These are phyloP conservation scores for Telfairia occidentalis DNA, from an alignment of 331 rosid species.

Conservation along the genomic window DNA sequence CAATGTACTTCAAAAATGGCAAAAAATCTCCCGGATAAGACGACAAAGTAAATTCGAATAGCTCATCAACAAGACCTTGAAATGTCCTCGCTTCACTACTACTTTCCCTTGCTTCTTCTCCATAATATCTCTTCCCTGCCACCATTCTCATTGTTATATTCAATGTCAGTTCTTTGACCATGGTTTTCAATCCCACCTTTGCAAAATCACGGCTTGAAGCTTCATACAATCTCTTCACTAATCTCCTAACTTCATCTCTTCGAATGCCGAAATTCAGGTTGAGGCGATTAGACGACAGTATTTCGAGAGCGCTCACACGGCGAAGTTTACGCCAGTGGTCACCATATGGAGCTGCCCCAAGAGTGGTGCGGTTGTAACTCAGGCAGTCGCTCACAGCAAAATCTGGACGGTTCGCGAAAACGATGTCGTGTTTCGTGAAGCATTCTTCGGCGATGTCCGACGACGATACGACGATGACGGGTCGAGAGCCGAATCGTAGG, in stretches of 20 bases:
- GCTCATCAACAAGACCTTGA: not conserved
- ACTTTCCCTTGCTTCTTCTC: not conserved
- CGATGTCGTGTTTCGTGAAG: constrained; percentile 19
- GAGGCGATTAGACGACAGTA: constrained; percentile 18
- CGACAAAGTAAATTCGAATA: not conserved
- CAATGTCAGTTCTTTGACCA: constrained; percentile 11
- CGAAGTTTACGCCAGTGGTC: constrained; percentile 37
- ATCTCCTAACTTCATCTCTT: constrained; percentile 13
- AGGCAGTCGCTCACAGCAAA: constrained; percentile 8
- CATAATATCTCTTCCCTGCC: constrained; percentile 19
- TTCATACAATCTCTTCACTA: not conserved
- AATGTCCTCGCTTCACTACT: constrained; percentile 10
- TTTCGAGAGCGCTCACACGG: constrained; percentile 20
- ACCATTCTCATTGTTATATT: constrained; percentile 23
- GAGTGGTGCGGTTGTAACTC: constrained; percentile 25
- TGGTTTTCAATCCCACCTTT: not conserved
- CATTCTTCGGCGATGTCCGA: constrained; percentile 14
- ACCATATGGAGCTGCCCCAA: constrained; percentile 18
- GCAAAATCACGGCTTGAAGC: not conserved
- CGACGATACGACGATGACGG: constrained; percentile 6
- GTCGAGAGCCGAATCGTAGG: not conserved
- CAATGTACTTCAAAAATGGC: constrained; percentile 20
- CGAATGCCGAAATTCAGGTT: not conserved
- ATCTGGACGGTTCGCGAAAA: constrained; percentile 10
- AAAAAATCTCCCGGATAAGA: constrained; percentile 14